Base-by-base conservation (phyloP, 2,329 filamentous ascomycete species). In the Thelonectria discophora region DNA sequence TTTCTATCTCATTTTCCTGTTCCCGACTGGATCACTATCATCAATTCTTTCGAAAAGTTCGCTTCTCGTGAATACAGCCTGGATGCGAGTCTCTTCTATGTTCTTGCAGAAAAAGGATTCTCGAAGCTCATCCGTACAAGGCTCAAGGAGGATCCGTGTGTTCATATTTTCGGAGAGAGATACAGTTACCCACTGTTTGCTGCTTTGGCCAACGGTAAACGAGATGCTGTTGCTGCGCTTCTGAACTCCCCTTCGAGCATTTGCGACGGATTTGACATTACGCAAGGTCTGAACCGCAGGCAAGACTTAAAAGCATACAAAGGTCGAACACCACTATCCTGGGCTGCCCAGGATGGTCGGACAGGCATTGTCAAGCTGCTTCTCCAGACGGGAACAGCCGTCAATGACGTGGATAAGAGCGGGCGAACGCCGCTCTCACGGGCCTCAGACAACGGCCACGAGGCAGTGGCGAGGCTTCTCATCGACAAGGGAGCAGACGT, bases 111-210 rank as follows among this genome's bases (percentile, higher is more conserved):
- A 0, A 56, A 58, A 21, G 66, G 60, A 0, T 58, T 67, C 18
- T 48, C 61, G 12, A 65, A 64, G 2, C 72, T 78, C 1, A 74
- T 80, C 62, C 67, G 64, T 59, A 68, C 71, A 11, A 56, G 63
- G 48, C 62, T 72, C 12, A 56, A 67, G 20, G 64, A 39, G 1
- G 37, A 60, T 3, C 62, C 53, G 0, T 69, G 60, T 34, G 55
- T 75, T 46, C 3, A 54, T 27, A 11, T 37, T 11, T 8, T 3
- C 21, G 34, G 24, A 11, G 73, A 76, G 48, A 69, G 72, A 10
- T 80, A 79, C 60, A 65, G 67, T 0, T 68, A 69, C 30, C 73
- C 77, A 30, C 18, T 80, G 1, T 74, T 79, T 34, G 77, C 78
- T 2, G 76, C 78, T 3, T 42, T 77, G 27, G 74, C 73, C 50